Percentiles rank a stretch among this genome's conserved stretches.
Conservation (phyloP, 192 early-diverging fungal genomes). For the Dimargaris xerosporica region DNA sequence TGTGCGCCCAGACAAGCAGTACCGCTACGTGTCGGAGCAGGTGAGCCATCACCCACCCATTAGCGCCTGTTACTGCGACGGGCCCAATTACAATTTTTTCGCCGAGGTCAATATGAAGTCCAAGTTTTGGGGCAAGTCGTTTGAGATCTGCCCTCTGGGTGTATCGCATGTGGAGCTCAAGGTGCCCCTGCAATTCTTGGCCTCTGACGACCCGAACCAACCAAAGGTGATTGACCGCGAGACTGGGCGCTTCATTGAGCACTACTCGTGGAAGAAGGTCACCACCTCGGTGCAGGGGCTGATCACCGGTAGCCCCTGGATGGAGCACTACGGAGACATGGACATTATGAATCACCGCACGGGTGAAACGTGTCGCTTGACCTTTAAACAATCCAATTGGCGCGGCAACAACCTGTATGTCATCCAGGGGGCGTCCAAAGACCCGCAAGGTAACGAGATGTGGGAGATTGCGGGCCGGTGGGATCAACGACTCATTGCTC, state of each 20-base stretch:
- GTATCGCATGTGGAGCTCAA: slow-evolving; percentile 66
- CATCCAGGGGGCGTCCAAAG: slow-evolving; percentile 35
- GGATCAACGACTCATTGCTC: slow-evolving; percentile 47
- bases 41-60: slow-evolving; percentile 85
- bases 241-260: slow-evolving; percentile 47
- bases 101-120: slow-evolving; percentile 77
- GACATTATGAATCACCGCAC: slow-evolving; percentile 69
- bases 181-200: slow-evolving; percentile 37
- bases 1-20: slow-evolving; percentile 58
- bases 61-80: slow-evolving; percentile 74
- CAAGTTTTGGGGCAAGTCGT: slow-evolving; percentile 74
- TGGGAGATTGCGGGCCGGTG: slow-evolving; percentile 55
- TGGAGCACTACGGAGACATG: slow-evolving; percentile 79
- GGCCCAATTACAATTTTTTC: slow-evolving; percentile 62
- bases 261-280: slow-evolving; percentile 79
- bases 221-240: slow-evolving; percentile 26
- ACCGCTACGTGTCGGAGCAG: slow-evolving; percentile 74
- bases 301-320: slow-evolving; percentile 69
- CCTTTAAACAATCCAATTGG: slow-evolving; percentile 64
- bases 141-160: slow-evolving; percentile 67
- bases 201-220: slow-evolving; percentile 19
- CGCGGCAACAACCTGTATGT: slow-evolving; percentile 49
- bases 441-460: slow-evolving; percentile 28
- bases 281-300: slow-evolving; percentile 74
- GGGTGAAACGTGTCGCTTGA: slow-evolving; percentile 56